Base-by-base conservation (phyloP, 352 stramenopile genomes). In the Pythium volutum region DNA sequence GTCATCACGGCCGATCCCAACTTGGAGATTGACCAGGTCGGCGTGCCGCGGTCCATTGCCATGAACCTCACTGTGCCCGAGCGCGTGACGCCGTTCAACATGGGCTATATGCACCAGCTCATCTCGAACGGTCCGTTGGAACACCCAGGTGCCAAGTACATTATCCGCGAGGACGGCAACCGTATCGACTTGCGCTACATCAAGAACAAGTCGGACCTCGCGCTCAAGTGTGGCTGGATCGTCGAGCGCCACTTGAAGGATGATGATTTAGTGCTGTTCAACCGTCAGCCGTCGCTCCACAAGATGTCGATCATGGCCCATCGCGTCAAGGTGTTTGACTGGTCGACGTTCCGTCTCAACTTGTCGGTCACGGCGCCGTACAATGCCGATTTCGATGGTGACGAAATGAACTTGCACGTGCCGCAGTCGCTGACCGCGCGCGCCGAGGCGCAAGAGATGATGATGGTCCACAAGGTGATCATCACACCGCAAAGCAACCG, bases 1-100 rank as follows among this genome's bases (percentile, higher is more conserved):
- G 97, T 99, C 16, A 99, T 99, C 81, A 99, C 94, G n/a, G 97
- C 98, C 1, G 98, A 99, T 70, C 98, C 98, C 9, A 99, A 99
- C 74, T 75, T 99, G 18, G 76, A 81, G 18, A 97, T 99, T 41
- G 93, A 92, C 55, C 84, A 96, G 61, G 87, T 97, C 31, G 98
- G 97, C 47, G 97, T 99, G 4, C 98, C 98, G 0, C 84, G 91
- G 42, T 82, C 93, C 51, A 82, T 99, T 34, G 98, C 98, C 4
- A 98, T 96, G 73, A 98, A 89, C 7, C 98, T 99, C 91, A 99
- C 97, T 29, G 99, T 98, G 74, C 97, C 98, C 5, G 95, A 98
- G 73, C 92, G 87, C 57, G 97, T 99, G 14, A 98, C 96, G 38
- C 76, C 86, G 14, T 99, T 98, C 76, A 99, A 99, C 69, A 97